Percentiles rank a stretch among this genome's conserved stretches.
phyloP scores from a whole-genome alignment of 208 protist genomes.

The Acanthamoeba polyphaga region DNA sequence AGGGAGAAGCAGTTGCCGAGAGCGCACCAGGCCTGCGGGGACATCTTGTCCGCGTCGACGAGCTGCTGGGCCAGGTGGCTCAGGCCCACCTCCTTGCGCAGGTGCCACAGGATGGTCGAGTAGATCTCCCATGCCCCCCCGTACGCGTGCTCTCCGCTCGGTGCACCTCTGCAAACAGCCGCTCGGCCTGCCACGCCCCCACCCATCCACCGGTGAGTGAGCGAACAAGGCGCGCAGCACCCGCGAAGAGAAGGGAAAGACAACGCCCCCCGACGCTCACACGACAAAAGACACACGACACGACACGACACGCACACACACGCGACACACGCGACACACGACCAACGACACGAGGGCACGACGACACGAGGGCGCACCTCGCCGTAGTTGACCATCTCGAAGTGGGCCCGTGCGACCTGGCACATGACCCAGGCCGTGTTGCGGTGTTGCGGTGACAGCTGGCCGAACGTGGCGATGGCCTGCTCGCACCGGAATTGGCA shows the following conservation, averaged over 20 bases:
- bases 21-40: slow-evolving; percentile 94
- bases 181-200: slow-evolving; percentile 75
- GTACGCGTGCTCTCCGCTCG: slow-evolving; percentile 83
- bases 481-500: slow-evolving; percentile 80
- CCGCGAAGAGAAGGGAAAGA: no score
- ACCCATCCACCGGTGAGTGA: slow-evolving; percentile 83
- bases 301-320: slow-evolving; percentile 77
- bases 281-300: no score
- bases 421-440: slow-evolving; percentile 86
- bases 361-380: no score
- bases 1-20: slow-evolving; percentile 96
- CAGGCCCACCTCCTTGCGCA: slow-evolving; percentile 92
- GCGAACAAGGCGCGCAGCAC: slow-evolving; percentile 87
- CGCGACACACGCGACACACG: background rate
- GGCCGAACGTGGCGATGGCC: slow-evolving; percentile 78
- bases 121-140: slow-evolving; percentile 91
- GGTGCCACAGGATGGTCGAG: slow-evolving; percentile 97
- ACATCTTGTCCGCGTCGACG: slow-evolving; percentile 92
- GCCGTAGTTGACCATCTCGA: slow-evolving; percentile 86
- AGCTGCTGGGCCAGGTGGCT: slow-evolving; percentile 93
- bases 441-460: slow-evolving; percentile 77
- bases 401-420: slow-evolving; percentile 84
- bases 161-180: slow-evolving; percentile 89
- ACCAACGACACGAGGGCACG: no score
- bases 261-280: no score